Base-by-base conservation (phyloP, 2,329 filamentous ascomycete species). In the Pseudogymnoascus sp. region DNA sequence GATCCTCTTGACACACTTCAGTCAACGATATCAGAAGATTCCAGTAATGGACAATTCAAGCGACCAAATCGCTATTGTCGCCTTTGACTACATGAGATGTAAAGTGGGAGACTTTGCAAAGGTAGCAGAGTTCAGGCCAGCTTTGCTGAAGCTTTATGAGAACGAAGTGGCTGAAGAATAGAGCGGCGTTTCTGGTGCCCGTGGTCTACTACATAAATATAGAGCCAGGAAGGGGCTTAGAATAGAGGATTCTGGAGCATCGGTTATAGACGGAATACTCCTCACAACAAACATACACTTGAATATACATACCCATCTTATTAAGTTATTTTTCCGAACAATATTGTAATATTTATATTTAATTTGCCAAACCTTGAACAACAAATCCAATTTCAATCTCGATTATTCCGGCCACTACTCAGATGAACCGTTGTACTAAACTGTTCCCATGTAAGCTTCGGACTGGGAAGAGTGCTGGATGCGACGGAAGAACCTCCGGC, bases 1-100 rank as follows among this genome's bases (percentile, higher is more conserved):
- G 13, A 86, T 94, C 13, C 76, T 99, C 61, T 80, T 99, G 58
- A 99, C 94, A 6, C 94, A 99, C 73, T 99, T 99, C 75, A 92
- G 87, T 61, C 94, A 99, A 77, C 82, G 94, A 6, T 99, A 99
- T 74, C 88, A 65, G 73, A 74, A 63, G 71, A 74, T 70, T 59
- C 69, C 68, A 4, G 68, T 71, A 37, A 73, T 74, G 68, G 73
- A 79, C 13, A 73, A 71, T 40, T 64, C 71, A 5, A 72, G 74
- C 17, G 79, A 84, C 63, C 81, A 86, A 77, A 84, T 85, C 39
- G 83, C 90, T 13, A 79, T 89, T 62, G 81, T 92, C 61, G 89
- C 87, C 1, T 91, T 91, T 72, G 90, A 94, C 70, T 85, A 89
- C 66, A 93, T 93, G 89, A 77, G 82, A 4, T 83, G 92, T 40